These are phyloP conservation scores for Vaccinium myrtillus DNA, from an alignment of 148 eudicot species.

Conservation along the genomic window DNA sequence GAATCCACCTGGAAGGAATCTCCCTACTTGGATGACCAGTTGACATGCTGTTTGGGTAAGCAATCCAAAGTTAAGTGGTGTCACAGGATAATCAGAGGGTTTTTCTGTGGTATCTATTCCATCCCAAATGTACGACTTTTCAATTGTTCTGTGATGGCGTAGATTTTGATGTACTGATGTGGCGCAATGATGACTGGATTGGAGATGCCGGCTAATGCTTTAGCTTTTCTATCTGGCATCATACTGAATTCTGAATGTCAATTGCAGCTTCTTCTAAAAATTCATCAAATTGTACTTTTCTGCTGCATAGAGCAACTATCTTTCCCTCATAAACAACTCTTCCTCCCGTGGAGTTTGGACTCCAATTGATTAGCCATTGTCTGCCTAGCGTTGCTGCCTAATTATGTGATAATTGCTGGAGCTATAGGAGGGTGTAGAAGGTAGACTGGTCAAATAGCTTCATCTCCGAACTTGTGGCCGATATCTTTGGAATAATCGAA, in stretches of 20 bases:
- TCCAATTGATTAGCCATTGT: not conserved
- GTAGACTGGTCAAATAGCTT: not conserved
- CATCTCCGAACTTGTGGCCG: not conserved
- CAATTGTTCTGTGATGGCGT: not conserved
- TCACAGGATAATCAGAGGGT: not conserved
- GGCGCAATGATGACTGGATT: not conserved
- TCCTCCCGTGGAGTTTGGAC: no score
- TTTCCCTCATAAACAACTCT: not conserved
- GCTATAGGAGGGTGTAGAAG: not conserved
- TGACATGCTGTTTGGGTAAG: not conserved
- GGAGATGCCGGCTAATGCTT: not conserved
- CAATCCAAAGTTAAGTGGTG: not conserved
- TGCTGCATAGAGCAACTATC: not conserved
- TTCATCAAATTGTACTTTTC: not conserved
- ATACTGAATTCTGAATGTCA: not conserved
- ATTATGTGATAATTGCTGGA: not conserved
- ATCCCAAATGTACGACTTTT: not conserved
- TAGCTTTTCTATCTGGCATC: not conserved
- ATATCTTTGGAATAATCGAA: not conserved
- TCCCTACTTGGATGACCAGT: constrained; percentile 2
- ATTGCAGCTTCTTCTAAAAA: not conserved
- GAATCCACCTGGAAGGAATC: not conserved
- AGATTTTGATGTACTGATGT: not conserved
- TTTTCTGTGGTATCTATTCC: not conserved
- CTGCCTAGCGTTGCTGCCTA: not conserved